phyloP scores from a whole-genome alignment of 371 early-diverging fungal species.

The Umbelopsis sp. region DNA sequence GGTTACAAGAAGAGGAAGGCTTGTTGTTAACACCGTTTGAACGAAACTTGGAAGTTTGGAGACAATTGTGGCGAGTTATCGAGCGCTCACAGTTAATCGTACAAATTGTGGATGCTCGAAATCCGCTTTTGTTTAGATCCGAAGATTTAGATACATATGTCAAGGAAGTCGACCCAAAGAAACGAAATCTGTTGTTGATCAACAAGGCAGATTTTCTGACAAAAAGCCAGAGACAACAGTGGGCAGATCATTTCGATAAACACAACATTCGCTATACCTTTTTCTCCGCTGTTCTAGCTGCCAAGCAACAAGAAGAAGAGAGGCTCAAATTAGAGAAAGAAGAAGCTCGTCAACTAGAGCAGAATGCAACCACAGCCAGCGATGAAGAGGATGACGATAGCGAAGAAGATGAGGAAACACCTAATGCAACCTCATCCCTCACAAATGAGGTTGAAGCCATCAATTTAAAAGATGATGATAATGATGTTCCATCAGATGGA shows the following conservation, averaged over 20 bases:
- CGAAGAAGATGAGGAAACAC: slow-evolving; percentile 32
- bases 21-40: slow-evolving; percentile 97
- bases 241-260: slow-evolving; percentile 91
- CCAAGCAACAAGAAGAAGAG: slow-evolving; percentile 59
- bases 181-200: slow-evolving; percentile 85
- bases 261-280: slow-evolving; percentile 85
- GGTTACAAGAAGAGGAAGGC: slow-evolving; percentile 88
- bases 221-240: slow-evolving; percentile 59
- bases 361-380: slow-evolving; percentile 29
- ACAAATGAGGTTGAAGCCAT: slow-evolving; percentile 32
- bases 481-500: slow-evolving; percentile 37
- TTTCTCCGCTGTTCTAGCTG: slow-evolving; percentile 84
- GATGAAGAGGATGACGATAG: slow-evolving; percentile 29
- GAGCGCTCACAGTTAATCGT: slow-evolving; percentile 97
- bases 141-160: slow-evolving; percentile 94
- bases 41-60: slow-evolving; percentile 99
- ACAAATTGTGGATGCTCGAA: slow-evolving; percentile 99
- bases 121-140: slow-evolving; percentile 94
- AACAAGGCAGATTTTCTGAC: slow-evolving; percentile 99
- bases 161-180: slow-evolving; percentile 82
- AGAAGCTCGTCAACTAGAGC: slow-evolving; percentile 38
- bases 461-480: slow-evolving; percentile 40
- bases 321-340: slow-evolving; percentile 38
- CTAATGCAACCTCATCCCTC: neutral
- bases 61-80: slow-evolving; percentile 99